These are phyloP conservation scores for Xylariaceae sp. DNA, from an alignment of 2,329 filamentous ascomycete species.

Conservation along the genomic window DNA sequence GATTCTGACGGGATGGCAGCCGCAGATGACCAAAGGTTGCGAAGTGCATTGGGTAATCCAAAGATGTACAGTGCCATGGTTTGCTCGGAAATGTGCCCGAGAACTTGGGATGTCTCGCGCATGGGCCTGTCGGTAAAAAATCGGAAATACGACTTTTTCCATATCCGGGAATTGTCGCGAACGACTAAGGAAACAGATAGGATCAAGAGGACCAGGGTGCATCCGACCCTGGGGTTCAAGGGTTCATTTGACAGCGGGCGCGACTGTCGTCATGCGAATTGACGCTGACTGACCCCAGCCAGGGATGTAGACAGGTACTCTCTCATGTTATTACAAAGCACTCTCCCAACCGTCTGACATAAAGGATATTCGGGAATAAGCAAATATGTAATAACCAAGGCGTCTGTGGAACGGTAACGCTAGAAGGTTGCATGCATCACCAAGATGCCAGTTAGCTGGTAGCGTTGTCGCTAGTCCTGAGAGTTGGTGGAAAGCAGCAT, in stretches of 20 bases:
- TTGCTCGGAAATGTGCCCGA: too few species aligned
- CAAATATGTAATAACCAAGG: slow-evolving; percentile 10
- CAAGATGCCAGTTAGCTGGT: slow-evolving; percentile 19
- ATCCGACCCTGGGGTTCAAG: slow-evolving; percentile 22
- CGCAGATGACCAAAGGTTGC: too few species aligned
- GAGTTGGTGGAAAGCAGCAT: slow-evolving; percentile 23
- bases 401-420: slow-evolving; percentile 11
- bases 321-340: slow-evolving; percentile 1
- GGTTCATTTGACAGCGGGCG: slow-evolving; percentile 23
- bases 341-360: slow-evolving; percentile 5
- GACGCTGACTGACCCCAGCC: too few species aligned
- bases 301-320: too few species aligned
- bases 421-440: slow-evolving; percentile 18
- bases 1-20: too few species aligned
- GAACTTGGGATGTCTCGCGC: too few species aligned
- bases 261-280: too few species aligned
- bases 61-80: too few species aligned
- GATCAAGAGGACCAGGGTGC: slow-evolving; percentile 16
- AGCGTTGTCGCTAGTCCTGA: slow-evolving; percentile 19
- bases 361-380: slow-evolving; percentile 3
- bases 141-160: slow-evolving; percentile 19
- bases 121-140: too few species aligned
- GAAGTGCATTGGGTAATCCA: too few species aligned
- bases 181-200: too few species aligned
- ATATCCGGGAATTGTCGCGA: slow-evolving; percentile 30